These are phyloP conservation scores for Pholiota adiposa DNA, from an alignment of 1,284 basidiomycete genomes.

Conservation along the genomic window DNA sequence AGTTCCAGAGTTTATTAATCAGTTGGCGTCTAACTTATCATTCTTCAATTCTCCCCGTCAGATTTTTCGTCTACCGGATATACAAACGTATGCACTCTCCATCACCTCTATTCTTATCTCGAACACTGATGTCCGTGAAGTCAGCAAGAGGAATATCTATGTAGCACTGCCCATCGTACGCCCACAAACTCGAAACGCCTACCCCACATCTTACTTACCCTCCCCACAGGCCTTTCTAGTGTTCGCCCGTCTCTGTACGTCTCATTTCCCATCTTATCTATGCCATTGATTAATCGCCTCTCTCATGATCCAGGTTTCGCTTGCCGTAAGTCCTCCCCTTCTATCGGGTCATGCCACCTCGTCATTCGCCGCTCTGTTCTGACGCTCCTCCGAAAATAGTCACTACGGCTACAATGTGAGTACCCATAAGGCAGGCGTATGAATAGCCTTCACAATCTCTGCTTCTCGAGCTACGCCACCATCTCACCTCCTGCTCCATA, in stretches of 20 bases:
- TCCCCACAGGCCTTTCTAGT: constrained; percentile 1
- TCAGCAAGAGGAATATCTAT: constrained; percentile 42
- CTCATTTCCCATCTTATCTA: neutral
- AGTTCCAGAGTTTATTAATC: constrained; percentile 7
- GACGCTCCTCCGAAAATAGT: neutral
- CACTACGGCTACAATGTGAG: constrained; percentile 18
- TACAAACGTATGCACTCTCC: constrained; percentile 37
- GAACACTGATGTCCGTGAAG: constrained; percentile 23
- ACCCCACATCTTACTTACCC: neutral
- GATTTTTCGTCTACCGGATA: constrained; percentile 41
- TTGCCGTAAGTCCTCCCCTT: constrained; percentile 12
- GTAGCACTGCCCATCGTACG: constrained; percentile 43
- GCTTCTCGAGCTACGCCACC: neutral
- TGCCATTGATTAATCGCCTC: neutral
- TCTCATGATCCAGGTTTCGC: constrained; percentile 11
- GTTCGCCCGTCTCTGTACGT: constrained; percentile 17
- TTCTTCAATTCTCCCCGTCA: constrained; percentile 14
- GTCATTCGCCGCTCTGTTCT: neutral
- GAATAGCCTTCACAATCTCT: too few relatives aligned
- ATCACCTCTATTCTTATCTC: neutral
- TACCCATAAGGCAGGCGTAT: neutral
- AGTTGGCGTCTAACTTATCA: neutral
- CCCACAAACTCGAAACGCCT: neutral
- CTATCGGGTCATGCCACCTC: neutral
- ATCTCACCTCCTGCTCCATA: constrained; percentile 11